phyloP scores from a whole-genome alignment of 768 basidiomycete species.

The Mycena polygramma region DNA sequence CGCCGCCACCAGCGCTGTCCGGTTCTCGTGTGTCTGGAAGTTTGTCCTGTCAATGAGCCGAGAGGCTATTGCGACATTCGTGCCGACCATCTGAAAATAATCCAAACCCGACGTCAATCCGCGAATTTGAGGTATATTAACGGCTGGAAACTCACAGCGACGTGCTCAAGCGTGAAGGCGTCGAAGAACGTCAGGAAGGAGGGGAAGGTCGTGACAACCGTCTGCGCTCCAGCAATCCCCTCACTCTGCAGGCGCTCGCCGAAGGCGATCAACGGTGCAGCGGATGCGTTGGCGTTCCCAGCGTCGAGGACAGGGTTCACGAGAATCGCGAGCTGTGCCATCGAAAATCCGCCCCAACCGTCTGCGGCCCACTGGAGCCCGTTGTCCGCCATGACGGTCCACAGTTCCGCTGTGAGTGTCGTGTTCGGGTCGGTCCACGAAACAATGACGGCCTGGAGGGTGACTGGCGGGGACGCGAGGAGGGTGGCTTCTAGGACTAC shows the following conservation, averaged over 20 bases:
- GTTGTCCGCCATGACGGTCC: conserved; percentile 53
- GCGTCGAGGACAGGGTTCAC: conserved; percentile 57
- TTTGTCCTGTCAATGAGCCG: conserved; percentile 7
- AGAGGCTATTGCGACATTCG: not conserved
- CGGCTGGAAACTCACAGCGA: conserved; percentile 1
- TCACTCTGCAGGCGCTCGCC: conserved; percentile 45
- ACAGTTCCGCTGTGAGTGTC: conserved; percentile 49
- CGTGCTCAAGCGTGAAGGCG: not conserved
- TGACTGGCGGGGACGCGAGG: conserved; percentile 53
- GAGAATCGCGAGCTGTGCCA: conserved; percentile 51
- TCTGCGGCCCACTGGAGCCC: conserved; percentile 56
- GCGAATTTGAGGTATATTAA: not conserved
- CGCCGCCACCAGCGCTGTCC: not conserved
- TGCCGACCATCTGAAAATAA: conserved; percentile 8
- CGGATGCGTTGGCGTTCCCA: conserved; percentile 53
- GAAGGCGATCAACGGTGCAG: conserved; percentile 55
- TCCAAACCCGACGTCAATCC: too few species aligned
- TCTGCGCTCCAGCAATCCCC: conserved; percentile 42
- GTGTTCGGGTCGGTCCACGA: conserved; percentile 43
- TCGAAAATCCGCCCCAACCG: conserved; percentile 64
- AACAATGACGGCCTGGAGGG: conserved; percentile 52
- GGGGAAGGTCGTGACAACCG: conserved; percentile 54
- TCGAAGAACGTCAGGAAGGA: conserved; percentile 47
- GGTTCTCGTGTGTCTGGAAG: conserved; percentile 4
- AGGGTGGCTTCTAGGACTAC: conserved; percentile 53